Conservation (phyloP, 225 moss, liverwort and hornwort species). For the Bryum argenteum region DNA sequence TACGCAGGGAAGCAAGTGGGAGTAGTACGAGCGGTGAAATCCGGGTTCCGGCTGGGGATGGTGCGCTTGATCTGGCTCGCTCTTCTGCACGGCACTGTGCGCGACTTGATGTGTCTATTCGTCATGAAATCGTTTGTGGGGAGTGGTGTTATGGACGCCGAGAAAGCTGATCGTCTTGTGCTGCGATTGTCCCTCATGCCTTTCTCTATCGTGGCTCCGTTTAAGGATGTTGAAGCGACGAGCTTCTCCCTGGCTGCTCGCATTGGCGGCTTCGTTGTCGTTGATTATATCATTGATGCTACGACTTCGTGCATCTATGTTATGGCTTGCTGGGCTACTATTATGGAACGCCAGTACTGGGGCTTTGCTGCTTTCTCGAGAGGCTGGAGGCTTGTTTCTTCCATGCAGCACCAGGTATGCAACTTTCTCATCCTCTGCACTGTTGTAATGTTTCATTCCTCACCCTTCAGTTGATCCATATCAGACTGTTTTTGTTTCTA, state of each 20-base stretch:
- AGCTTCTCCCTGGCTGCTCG: conserved; percentile 49
- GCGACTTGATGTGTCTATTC: conserved; percentile 50
- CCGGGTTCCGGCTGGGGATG: conserved; percentile 55
- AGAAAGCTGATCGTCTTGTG: conserved; percentile 54
- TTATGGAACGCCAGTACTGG: conserved; percentile 61
- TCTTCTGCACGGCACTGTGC: conserved; percentile 54
- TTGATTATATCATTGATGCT: conserved; percentile 56
- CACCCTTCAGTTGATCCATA: no score
- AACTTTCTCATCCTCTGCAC: no score
- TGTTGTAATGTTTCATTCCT: no score
- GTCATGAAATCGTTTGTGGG: conserved; percentile 59
- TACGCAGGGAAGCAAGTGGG: conserved; percentile 59
- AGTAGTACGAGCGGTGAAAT: conserved; percentile 48
- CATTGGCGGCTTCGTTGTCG: conserved; percentile 47
- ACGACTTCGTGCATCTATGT: conserved; percentile 50
- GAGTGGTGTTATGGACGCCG: conserved; percentile 44
- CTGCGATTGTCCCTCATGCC: conserved; percentile 61
- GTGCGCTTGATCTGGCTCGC: conserved; percentile 58
- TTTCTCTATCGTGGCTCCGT: conserved; percentile 59
- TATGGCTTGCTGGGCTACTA: conserved; percentile 66
- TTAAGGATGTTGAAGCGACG: conserved; percentile 55
- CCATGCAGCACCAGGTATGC: conserved; percentile 51
- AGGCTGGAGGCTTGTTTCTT: conserved; percentile 50
- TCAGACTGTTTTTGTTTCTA: no score
- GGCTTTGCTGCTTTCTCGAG: conserved; percentile 61